Conservation (phyloP, 192 early-diverging fungal species). For the Umbelopsis sp. region DNA sequence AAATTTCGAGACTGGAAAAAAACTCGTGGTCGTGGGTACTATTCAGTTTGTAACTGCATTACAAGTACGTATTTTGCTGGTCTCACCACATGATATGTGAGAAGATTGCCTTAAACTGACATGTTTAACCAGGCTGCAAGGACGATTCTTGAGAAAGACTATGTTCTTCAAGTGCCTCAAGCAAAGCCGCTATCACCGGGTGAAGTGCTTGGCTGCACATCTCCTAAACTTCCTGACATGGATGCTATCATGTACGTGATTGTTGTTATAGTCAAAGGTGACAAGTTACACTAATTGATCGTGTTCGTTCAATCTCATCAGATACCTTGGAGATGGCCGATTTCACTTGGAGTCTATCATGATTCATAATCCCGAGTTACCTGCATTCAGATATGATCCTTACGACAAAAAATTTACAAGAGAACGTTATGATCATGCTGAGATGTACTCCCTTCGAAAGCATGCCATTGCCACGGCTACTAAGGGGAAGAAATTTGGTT, state of each 20-base stretch:
- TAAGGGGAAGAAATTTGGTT: constrained; percentile 78
- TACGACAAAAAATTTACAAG: constrained; percentile 90
- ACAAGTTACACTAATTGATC: background rate
- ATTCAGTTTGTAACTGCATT: constrained; percentile 95
- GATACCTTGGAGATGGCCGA: constrained; percentile 88
- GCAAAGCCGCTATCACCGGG: constrained; percentile 93
- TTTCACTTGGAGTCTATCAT: constrained; percentile 99
- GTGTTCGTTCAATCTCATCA: background rate
- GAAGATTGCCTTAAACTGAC: no score
- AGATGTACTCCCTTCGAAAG: constrained; percentile 87
- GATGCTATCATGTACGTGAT: constrained; percentile 72
- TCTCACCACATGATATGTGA: no score
- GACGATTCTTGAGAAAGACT: constrained; percentile 62
- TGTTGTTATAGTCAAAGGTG: background rate
- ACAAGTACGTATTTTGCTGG: constrained; percentile 51
- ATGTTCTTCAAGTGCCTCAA: constrained; percentile 83
- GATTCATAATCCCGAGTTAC: constrained; percentile 93
- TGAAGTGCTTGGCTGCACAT: constrained; percentile 95
- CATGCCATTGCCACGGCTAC: constrained; percentile 79
- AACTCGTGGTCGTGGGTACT: constrained; percentile 84
- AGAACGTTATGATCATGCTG: constrained; percentile 91
- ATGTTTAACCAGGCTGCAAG: constrained; percentile 47
- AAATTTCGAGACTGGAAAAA: constrained; percentile 82
- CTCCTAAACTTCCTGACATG: constrained; percentile 76
- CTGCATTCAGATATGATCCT: constrained; percentile 92